Base-by-base conservation (phyloP, 2,329 filamentous ascomycete genomes). In the Thelonectria blattea region DNA sequence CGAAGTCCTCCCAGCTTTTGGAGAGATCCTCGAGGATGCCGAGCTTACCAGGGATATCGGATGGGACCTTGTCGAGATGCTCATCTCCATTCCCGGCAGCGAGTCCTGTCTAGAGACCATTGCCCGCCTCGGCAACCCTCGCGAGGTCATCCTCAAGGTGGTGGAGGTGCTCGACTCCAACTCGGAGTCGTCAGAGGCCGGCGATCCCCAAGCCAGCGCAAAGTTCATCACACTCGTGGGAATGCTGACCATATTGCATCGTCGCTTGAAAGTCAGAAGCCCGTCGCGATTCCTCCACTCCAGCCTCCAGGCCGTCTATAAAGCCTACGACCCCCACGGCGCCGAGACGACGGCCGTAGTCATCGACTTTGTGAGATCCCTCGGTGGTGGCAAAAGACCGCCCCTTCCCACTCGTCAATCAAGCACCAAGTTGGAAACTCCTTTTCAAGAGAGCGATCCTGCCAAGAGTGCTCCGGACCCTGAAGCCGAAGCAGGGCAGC, bases 121-220 rank as follows among this genome's bases (percentile, higher is more conserved):
- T 53, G 91, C 91, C 32, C 85, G 88, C 22, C 81, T 92, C 41
- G 91, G 91, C 52, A 95, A 94, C 72, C 91, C 91, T 1, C 82
- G 91, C 52, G 91, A 95, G 75, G 90, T 93, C 47, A 89, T 94
- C 60, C 80, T 95, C 68, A 93, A 93, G 73, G 87, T 92, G 30
- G 88, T 91, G 24, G 91, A 93, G 73, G 85, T 86, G 14, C 79
- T 95, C 62, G 85, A 90, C 52, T 73, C 76, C 45, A 71, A 73
- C 39, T 77, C 80, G n/a, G 77, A 81, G 24, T 75, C 67, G 10
- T 61, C 77, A 9, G 77, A 77, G 47, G 72, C 75, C 1, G 76
- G 76, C 1, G 70, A 65, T 11, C 73, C 74, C 10, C 75, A 76
- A 18, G 70, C 68, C 22, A 71, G 66, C 51, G 70, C 76, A 56